Evolutionary conservation across 768 basidiomycete genomes (phyloP).

Genomic region (Agaricus subrufescens): DNA sequence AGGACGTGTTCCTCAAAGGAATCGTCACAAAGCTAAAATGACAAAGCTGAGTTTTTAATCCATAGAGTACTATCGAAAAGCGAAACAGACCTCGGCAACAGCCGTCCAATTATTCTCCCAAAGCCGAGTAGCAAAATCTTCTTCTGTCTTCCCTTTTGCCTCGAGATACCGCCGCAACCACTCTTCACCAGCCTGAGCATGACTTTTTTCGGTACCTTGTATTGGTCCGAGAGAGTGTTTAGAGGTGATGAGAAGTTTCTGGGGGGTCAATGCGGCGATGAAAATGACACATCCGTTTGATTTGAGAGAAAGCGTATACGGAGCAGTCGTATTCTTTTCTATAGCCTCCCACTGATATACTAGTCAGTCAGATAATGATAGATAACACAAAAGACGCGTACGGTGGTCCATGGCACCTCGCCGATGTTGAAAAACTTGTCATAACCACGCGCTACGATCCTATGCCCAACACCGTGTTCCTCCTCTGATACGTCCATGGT

Average conservation of each 20-base stretch:
- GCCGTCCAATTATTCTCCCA: slow-evolving; percentile 88
- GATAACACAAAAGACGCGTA: slow-evolving; percentile 32
- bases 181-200: slow-evolving; percentile 77
- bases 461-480: slow-evolving; percentile 23
- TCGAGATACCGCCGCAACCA: slow-evolving; percentile 77
- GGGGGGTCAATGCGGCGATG: slow-evolving; percentile 75
- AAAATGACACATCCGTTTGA: slow-evolving; percentile 98
- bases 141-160: slow-evolving; percentile 58
- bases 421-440: slow-evolving; percentile 99
- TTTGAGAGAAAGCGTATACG: slow-evolving; percentile 87
- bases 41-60: background rate
- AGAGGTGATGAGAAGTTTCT: slow-evolving; percentile 78
- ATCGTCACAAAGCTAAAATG: slow-evolving; percentile 89
- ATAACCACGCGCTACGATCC: slow-evolving; percentile 88
- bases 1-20: slow-evolving; percentile 96
- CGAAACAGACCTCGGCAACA: slow-evolving; percentile 71
- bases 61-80: background rate
- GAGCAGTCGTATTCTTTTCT: slow-evolving; percentile 60
- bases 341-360: slow-evolving; percentile 67
- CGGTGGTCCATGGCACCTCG: slow-evolving; percentile 93
- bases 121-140: slow-evolving; percentile 65
- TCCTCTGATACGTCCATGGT: slow-evolving; percentile 40
- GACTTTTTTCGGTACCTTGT: slow-evolving; percentile 41
- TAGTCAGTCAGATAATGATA: slow-evolving; percentile 4
- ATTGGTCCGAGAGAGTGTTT: slow-evolving; percentile 84